Conservation (phyloP, 2,329 filamentous ascomycete species). For the Colletotrichum tropicale region DNA sequence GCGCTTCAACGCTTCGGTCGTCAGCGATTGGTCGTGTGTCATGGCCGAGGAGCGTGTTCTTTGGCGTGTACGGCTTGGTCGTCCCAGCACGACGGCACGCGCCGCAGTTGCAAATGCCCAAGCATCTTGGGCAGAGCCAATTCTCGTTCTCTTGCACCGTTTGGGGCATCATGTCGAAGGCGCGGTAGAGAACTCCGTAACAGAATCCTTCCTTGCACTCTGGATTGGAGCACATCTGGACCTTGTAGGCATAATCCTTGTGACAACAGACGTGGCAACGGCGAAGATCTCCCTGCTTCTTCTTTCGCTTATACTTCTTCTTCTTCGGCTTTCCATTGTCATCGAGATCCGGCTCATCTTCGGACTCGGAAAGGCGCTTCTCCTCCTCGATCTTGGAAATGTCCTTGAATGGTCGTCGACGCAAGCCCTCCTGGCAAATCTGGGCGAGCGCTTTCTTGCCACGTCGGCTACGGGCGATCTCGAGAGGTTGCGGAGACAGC, state of each 20-base stretch:
- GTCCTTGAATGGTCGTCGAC: constrained; percentile 80
- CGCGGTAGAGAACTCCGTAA: constrained; percentile 90
- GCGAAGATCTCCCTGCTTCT: constrained; percentile 58
- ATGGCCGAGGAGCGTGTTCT: constrained; percentile 85
- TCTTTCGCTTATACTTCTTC: constrained; percentile 62
- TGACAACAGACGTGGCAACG: constrained; percentile 85
- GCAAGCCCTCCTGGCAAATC: constrained; percentile 91
- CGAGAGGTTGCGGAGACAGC: constrained; percentile 71
- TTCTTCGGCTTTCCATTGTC: constrained; percentile 67
- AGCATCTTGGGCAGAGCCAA: constrained; percentile 91
- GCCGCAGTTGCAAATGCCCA: constrained; percentile 85
- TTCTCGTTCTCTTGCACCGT: constrained; percentile 77
- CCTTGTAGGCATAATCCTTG: constrained; percentile 82
- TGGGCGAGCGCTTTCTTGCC: constrained; percentile 85
- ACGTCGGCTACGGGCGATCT: constrained; percentile 68
- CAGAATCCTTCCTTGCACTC: constrained; percentile 82
- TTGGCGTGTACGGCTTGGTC: constrained; percentile 84
- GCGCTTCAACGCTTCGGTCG: constrained; percentile 84
- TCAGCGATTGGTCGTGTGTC: constrained; percentile 92
- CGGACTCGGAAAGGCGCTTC: constrained; percentile 53
- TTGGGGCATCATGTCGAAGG: constrained; percentile 89
- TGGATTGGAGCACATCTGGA: constrained; percentile 75
- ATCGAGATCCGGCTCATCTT: constrained; percentile 59
- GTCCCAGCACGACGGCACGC: constrained; percentile 70
- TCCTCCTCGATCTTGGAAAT: constrained; percentile 65